Base-by-base conservation (phyloP, 148 eudicot genomes). In the Rhododendron kiyosumense region DNA sequence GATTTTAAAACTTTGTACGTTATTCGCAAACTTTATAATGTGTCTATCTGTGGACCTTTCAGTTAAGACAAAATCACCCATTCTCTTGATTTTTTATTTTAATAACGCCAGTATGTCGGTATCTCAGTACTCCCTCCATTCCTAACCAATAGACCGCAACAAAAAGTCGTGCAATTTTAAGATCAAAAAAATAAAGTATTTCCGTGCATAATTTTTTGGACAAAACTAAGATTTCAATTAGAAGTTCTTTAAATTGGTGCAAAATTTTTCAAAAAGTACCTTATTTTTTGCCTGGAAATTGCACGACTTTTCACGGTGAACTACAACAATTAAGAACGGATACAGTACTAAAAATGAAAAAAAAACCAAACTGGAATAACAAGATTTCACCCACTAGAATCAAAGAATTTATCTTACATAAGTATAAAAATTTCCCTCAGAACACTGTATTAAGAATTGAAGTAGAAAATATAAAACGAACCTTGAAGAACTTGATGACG, bases 401-500 rank as follows among this genome's bases (percentile, higher is more conserved):
- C 5, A 52, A 52, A 52, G 18, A 52, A 13, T 14, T 52, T 13
- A 15, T 52, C 14, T 15, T 3, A 52, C 59, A 52, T 15, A 8
- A 46, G 49, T 46, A 46, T 46, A 46, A 46, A 36, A 10, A 46
- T 46, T 46, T 46, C 10, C 30, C 73, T n/a, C 30, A 65, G 11
- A 26, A 65, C 9, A n/a, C 32, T 2, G 30, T 11, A n/a, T 71
- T 63, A 24, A 9, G 69, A 63, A 63, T 9, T 24, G 69, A 22
- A 63, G 28, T 24, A 2, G 7, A 7, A 11, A 51, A 51, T 51
- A 0, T 13, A 49, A 52, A 65, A 15, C 32, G 46, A 87, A 96
- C 99, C 99, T 96, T 92, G 90, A 90, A 95, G 84, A 93, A 93
- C 87, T 86, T 91, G 84, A 91, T 88, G 49, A 97, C 81, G 85